phyloP scores from a whole-genome alignment of 352 stramenopile species.

The Phytophthora citrophthora region DNA sequence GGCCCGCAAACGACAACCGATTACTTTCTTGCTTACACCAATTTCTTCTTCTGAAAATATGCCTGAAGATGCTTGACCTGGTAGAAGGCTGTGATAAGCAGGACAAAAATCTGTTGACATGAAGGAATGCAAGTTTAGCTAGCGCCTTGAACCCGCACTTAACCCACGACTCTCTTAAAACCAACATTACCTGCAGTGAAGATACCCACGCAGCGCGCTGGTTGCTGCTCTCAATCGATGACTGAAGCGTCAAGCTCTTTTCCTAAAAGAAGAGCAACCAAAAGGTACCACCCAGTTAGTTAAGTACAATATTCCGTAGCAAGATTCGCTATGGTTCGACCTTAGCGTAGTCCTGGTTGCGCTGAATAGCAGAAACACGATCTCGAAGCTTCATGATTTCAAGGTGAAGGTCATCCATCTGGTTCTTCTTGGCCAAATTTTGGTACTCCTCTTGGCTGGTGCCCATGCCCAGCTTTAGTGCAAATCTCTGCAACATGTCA shows the following conservation, averaged over 20 bases:
- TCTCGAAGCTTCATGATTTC: slow-evolving; percentile 78
- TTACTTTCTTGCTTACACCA: slow-evolving; percentile 44
- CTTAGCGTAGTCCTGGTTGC: slow-evolving; percentile 87
- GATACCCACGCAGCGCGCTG: slow-evolving; percentile 82
- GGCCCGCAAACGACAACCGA: too few species aligned
- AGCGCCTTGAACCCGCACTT: too few species aligned
- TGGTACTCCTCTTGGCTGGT: slow-evolving; percentile 78
- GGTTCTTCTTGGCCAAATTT: slow-evolving; percentile 68
- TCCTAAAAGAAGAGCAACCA: slow-evolving; percentile 36
- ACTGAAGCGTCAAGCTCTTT: slow-evolving; percentile 76
- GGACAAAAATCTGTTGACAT: slow-evolving; percentile 23
- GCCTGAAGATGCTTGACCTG: slow-evolving; percentile 81
- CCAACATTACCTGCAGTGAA: slow-evolving; percentile 59
- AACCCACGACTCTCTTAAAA: too few species aligned
- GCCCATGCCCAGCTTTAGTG: slow-evolving; percentile 74
- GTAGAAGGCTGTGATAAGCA: slow-evolving; percentile 75
- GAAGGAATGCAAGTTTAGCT: background rate
- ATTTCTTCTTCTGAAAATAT: slow-evolving; percentile 90
- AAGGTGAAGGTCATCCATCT: slow-evolving; percentile 72
- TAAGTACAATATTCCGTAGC: too few species aligned
- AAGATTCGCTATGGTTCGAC: slow-evolving; percentile 20
- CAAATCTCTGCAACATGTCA: slow-evolving; percentile 52
- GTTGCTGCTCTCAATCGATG: slow-evolving; percentile 82
- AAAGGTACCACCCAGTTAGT: background rate
- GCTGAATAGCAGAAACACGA: slow-evolving; percentile 79